Conservation (phyloP, 225 moss, liverwort and hornwort species). For the Sphagnum contortum region DNA sequence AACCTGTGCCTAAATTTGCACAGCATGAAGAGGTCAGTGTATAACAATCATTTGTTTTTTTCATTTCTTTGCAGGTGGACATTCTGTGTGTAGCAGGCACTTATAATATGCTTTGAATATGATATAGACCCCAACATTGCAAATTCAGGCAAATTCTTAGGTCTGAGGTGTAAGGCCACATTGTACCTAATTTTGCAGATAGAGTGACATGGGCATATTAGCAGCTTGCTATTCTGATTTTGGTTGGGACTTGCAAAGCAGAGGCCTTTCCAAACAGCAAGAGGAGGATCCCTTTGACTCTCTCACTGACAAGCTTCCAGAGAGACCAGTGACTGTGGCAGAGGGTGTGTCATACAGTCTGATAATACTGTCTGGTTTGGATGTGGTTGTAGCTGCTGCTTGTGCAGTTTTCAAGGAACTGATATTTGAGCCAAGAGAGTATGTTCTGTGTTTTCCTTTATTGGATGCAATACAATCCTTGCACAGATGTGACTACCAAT, state of each 20-base stretch:
- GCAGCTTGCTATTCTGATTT: no score
- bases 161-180: no score
- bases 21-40: slow-evolving; percentile 30
- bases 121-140: no score
- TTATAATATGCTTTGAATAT: no score
- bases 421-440: slow-evolving; percentile 93
- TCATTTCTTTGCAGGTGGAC: no score
- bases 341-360: slow-evolving; percentile 95
- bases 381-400: slow-evolving; percentile 82
- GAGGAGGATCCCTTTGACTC: slow-evolving; percentile 92
- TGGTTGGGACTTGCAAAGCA: slow-evolving; percentile 20
- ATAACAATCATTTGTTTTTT: not conserved
- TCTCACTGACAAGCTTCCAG: slow-evolving; percentile 93
- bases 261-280: slow-evolving; percentile 32
- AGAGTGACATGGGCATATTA: no score
- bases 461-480: no score
- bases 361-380: slow-evolving; percentile 77
- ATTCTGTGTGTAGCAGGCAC: no score
- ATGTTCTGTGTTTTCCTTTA: slow-evolving; percentile 2
- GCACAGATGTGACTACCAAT: no score
- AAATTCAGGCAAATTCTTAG: no score
- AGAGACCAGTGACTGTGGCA: slow-evolving; percentile 82
- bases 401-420: slow-evolving; percentile 92
- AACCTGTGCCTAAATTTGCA: slow-evolving; percentile 23
- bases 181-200: no score